phyloP scores from a whole-genome alignment of 305 asterid species.

The Fraxinus baroniana region DNA sequence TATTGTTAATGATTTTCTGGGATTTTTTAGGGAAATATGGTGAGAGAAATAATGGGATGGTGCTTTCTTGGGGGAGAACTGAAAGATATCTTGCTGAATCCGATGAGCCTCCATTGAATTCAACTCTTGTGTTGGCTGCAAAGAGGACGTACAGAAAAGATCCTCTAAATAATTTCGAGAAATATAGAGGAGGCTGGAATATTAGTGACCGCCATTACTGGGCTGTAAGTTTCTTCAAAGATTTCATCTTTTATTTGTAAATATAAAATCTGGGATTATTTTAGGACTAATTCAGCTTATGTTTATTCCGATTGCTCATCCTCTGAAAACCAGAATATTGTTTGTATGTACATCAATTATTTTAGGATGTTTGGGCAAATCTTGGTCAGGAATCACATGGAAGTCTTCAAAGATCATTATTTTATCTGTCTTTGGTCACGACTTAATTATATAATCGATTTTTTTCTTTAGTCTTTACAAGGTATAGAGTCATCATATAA shows the following conservation, averaged over 20 bases:
- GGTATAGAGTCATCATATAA: neutral
- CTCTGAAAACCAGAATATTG: neutral
- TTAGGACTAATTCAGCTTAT: neutral
- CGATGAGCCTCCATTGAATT: conserved; percentile 38
- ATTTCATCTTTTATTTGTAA: neutral
- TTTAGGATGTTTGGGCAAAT: neutral
- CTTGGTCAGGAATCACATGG: neutral
- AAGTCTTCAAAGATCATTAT: neutral
- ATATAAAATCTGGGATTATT: neutral
- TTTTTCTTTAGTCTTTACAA: neutral
- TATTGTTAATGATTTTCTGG: neutral
- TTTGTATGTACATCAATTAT: neutral
- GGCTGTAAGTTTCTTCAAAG: conserved; percentile 61
- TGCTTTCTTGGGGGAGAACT: conserved; percentile 33
- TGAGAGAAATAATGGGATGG: conserved; percentile 17
- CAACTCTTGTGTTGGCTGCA: conserved; percentile 65
- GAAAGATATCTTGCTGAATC: conserved; percentile 55
- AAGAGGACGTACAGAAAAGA: conserved; percentile 69
- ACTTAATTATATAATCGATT: neutral
- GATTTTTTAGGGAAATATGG: conserved; percentile 17
- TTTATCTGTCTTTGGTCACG: neutral
- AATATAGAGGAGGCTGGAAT: conserved; percentile 84
- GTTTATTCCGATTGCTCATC: neutral
- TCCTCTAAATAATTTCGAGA: conserved; percentile 60
- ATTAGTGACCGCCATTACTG: conserved; percentile 82